Evolutionary conservation across 2,329 filamentous ascomycete species (phyloP).

Genomic region (Rutstroemia sydowiana): DNA sequence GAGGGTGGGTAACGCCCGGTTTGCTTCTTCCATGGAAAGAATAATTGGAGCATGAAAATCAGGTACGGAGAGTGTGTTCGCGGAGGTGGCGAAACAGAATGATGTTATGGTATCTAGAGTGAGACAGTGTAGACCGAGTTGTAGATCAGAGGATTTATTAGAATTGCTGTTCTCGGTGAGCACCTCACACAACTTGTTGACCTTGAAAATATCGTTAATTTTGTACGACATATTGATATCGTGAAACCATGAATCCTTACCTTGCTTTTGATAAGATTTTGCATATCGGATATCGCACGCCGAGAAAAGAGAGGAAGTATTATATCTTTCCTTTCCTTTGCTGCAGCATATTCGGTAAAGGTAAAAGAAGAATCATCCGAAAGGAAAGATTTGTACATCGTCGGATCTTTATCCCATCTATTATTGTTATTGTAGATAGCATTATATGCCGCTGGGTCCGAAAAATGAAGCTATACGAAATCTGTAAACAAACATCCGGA

Average conservation of each 20-base stretch:
- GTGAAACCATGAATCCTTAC: slow-evolving; percentile 12
- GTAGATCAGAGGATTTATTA: slow-evolving; percentile 26
- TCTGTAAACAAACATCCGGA: neutral
- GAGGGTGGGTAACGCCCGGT: slow-evolving; percentile 32
- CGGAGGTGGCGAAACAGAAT: slow-evolving; percentile 36
- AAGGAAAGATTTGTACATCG: slow-evolving; percentile 35
- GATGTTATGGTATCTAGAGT: slow-evolving; percentile 34
- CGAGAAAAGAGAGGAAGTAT: slow-evolving; percentile 31
- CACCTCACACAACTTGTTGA: neutral
- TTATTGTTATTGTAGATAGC: slow-evolving; percentile 37
- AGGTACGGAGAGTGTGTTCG: slow-evolving; percentile 33
- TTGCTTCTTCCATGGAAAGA: slow-evolving; percentile 33
- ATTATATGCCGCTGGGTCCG: slow-evolving; percentile 34
- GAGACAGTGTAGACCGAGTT: slow-evolving; percentile 31
- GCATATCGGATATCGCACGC: slow-evolving; percentile 31
- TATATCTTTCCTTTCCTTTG: slow-evolving; percentile 34
- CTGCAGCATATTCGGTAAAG: slow-evolving; percentile 33
- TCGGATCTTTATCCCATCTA: slow-evolving; percentile 36
- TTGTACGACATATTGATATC: too few species aligned
- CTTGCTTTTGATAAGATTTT: slow-evolving; percentile 33
- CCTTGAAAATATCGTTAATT: neutral
- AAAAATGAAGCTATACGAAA: slow-evolving; percentile 34
- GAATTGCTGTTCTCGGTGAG: slow-evolving; percentile 15
- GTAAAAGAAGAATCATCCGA: slow-evolving; percentile 37
- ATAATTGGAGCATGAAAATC: slow-evolving; percentile 37